These are phyloP conservation scores for Mortierella antarctica DNA, from an alignment of 192 early-diverging fungal genomes.

Conservation along the genomic window DNA sequence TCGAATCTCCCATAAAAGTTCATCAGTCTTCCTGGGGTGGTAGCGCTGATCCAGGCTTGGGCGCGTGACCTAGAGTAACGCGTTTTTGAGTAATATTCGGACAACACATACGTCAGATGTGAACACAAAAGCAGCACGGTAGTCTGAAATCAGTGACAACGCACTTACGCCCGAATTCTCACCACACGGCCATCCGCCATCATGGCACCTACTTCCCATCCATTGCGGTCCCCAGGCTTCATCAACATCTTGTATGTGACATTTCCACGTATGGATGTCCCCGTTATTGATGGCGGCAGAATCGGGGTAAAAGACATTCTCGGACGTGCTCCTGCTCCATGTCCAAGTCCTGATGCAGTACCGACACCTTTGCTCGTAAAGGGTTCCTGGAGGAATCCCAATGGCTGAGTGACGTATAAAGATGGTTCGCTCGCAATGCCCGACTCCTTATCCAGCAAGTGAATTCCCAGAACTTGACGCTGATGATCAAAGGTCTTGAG, in stretches of 20 bases:
- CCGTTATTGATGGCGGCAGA: neutral
- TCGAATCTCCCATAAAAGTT: slow-evolving; percentile 18
- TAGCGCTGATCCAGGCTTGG: slow-evolving; percentile 7
- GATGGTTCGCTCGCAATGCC: slow-evolving; percentile 19
- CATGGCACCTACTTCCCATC: slow-evolving; percentile 26
- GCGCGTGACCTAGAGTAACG: neutral
- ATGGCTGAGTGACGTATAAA: slow-evolving; percentile 6
- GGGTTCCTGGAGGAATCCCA: neutral
- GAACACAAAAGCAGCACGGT: neutral
- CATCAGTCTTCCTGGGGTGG: slow-evolving; percentile 5
- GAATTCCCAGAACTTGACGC: slow-evolving; percentile 7
- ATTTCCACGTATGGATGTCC: slow-evolving; percentile 13
- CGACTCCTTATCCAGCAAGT: slow-evolving; percentile 23
- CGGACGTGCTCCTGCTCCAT: too few relatives aligned
- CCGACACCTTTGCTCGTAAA: neutral
- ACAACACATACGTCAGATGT: neutral
- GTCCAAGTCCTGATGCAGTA: neutral
- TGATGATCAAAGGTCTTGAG: slow-evolving; percentile 5
- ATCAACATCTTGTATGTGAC: slow-evolving; percentile 19
- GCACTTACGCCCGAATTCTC: slow-evolving; percentile 6
- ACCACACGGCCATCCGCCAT: slow-evolving; percentile 19
- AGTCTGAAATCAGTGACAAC: neutral
- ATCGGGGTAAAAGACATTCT: too few relatives aligned
- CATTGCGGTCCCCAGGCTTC: slow-evolving; percentile 1
- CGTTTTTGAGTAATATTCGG: neutral